Evolutionary conservation across 345 rosid species (phyloP), one percentile per base, ranked within the genome.

Genomic region (Acer negundo): DNA sequence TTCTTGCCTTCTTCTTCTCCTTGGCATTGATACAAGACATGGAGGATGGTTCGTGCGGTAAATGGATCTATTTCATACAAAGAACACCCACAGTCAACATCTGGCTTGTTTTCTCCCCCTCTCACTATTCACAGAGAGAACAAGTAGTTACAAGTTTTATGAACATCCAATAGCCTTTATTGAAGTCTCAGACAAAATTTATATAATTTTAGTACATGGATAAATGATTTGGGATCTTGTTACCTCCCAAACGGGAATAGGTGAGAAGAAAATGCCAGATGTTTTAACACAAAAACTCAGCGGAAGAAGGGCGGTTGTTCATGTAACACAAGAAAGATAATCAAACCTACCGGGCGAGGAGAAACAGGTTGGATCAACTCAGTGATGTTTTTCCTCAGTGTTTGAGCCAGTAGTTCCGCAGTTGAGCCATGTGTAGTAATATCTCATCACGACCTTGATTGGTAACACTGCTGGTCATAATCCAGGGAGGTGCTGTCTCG

Each of bases 401-500:
- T 83, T 89, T 95, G 67, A 90, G 95, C 98, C 99, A 95, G 84
- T 95, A 93, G 89, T 89, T 92, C 76, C 97, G 85, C 77, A 95
- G 80, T 79, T 95, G 99, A 82, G 99, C 98, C 92, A 93, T 90
- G 86, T 93, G 99, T 83, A 95, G 77, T 66, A 95, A 82, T 78
- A 95, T 92, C 89, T 95, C 99, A 79, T 95, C 99, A 55, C 98
- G 95, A 26, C 99, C 99, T 85, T 93, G 97, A 86, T 91, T 91
- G 3, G 99, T 91, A 76, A 90, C 93, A 72, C 99, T 89, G 87
- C 99, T 95, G 28, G 99, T 95, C 99, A 93, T 92, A 67, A 95
- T 95, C 99, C 98, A 95, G 16, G 99, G 99, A 4, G 99, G 99
- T 12, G 91, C 83, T 7, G 97, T 86, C 72, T 89, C 82, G 78